Percentiles rank a stretch among this genome's conserved stretches.
Conservation (phyloP, 257 asterid species). For the Datura wrightii region DNA sequence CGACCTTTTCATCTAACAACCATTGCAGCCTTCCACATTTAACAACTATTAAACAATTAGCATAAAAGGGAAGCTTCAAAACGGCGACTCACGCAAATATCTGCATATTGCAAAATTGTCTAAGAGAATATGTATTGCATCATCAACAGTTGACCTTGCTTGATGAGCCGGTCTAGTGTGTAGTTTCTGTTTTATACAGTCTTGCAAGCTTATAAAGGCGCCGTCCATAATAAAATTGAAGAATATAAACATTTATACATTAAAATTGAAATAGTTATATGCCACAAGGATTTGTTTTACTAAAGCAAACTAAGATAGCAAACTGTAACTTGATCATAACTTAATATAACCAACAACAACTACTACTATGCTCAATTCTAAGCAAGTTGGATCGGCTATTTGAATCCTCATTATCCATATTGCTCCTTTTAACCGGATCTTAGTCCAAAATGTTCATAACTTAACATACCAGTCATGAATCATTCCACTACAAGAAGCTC, state of each 20-base stretch:
- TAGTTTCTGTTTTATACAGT: background rate
- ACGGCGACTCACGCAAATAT: too few species aligned
- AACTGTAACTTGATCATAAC: background rate
- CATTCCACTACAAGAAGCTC: background rate
- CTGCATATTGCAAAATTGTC: background rate
- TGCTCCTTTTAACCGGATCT: background rate
- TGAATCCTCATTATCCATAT: background rate
- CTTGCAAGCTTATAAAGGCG: conserved; percentile 1
- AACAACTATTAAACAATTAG: conserved; percentile 12
- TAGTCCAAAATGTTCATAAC: background rate
- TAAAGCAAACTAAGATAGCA: background rate
- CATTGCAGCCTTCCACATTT: conserved; percentile 18
- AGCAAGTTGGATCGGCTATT: background rate
- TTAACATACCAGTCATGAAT: background rate
- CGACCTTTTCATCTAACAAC: conserved; percentile 2
- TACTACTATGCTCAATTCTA: background rate
- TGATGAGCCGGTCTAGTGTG: background rate
- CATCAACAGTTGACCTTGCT: conserved; percentile 22
- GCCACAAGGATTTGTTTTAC: background rate
- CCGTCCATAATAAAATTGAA: background rate
- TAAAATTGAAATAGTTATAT: background rate
- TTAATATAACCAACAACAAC: background rate
- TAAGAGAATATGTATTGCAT: background rate
- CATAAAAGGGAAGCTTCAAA: conserved; percentile 2
- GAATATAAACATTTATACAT: background rate